phyloP scores from a whole-genome alignment of 345 rosid species.

The Euphorbia pulcherrima region DNA sequence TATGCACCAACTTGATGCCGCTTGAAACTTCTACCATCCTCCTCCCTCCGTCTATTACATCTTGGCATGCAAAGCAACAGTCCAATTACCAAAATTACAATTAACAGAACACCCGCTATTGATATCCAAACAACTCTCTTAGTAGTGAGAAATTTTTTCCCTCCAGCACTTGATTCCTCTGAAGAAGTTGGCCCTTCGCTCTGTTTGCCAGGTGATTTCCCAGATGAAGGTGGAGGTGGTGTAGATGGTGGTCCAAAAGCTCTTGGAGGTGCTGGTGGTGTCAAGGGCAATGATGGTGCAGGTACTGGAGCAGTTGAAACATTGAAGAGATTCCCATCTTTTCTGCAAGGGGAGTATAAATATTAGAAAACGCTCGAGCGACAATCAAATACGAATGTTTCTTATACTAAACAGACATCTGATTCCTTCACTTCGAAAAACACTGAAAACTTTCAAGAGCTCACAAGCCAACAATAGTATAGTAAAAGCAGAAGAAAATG shows the following conservation, averaged over 20 bases:
- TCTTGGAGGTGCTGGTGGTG: slow-evolving; percentile 37
- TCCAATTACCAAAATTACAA: slow-evolving; percentile 53
- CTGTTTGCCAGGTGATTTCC: slow-evolving; percentile 42
- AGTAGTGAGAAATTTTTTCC: slow-evolving; percentile 38
- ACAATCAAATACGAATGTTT: not conserved
- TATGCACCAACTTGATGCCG: slow-evolving; percentile 64
- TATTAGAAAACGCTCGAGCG: slow-evolving; percentile 12
- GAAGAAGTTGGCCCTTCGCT: slow-evolving; percentile 60
- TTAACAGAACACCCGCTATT: slow-evolving; percentile 55
- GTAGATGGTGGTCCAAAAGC: slow-evolving; percentile 22
- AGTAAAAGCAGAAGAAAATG: not conserved
- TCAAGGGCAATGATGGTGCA: slow-evolving; percentile 44
- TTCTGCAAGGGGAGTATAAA: slow-evolving; percentile 44
- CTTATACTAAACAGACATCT: not conserved
- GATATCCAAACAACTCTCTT: slow-evolving; percentile 70
- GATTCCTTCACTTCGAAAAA: not conserved
- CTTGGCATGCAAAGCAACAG: slow-evolving; percentile 53
- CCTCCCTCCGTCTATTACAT: slow-evolving; percentile 48
- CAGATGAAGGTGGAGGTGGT: slow-evolving; percentile 34
- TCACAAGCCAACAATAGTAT: slow-evolving; percentile 7
- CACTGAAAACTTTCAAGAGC: not conserved
- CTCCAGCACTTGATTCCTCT: slow-evolving; percentile 42
- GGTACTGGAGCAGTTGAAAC: slow-evolving; percentile 46
- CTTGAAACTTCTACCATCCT: slow-evolving; percentile 44
- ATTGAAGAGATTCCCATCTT: slow-evolving; percentile 80